Conservation (phyloP, 2,329 filamentous ascomycete genomes). For the Pyricularia sp. region DNA sequence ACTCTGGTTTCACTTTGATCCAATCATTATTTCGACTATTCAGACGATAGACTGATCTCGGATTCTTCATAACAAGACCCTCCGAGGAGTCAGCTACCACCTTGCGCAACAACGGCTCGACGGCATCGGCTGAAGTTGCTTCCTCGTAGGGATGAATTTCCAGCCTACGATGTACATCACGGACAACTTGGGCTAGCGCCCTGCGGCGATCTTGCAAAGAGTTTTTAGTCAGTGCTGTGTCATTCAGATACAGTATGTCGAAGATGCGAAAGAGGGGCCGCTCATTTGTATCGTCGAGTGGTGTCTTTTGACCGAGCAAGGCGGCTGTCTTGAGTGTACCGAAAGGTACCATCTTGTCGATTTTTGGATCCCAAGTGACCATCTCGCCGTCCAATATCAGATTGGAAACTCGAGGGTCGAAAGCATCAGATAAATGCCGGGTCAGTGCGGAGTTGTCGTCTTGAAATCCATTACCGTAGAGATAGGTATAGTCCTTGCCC, state of each 20-base stretch:
- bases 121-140: constrained; percentile 58
- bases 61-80: constrained; percentile 89
- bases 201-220: constrained; percentile 71
- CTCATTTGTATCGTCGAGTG: constrained; percentile 50
- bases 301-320: constrained; percentile 67
- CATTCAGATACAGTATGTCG: constrained; percentile 85
- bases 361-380: constrained; percentile 91
- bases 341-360: constrained; percentile 79
- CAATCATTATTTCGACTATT: constrained; percentile 92
- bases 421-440: constrained; percentile 67
- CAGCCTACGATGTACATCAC: constrained; percentile 61
- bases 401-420: constrained; percentile 68
- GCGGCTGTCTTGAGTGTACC: constrained; percentile 91
- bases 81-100: constrained; percentile 84
- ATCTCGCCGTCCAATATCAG: constrained; percentile 95
- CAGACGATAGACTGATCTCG: constrained; percentile 73
- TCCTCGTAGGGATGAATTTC: constrained; percentile 70
- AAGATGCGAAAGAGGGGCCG: constrained; percentile 80
- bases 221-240: constrained; percentile 68
- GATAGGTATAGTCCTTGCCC: constrained; percentile 90
- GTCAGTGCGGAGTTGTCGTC: constrained; percentile 73
- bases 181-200: constrained; percentile 65
- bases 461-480: constrained; percentile 72
- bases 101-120: constrained; percentile 70
- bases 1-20: constrained; percentile 98